These are phyloP conservation scores for Pleurotus cornucopiae DNA, from an alignment of 768 basidiomycete species.

Conservation along the genomic window DNA sequence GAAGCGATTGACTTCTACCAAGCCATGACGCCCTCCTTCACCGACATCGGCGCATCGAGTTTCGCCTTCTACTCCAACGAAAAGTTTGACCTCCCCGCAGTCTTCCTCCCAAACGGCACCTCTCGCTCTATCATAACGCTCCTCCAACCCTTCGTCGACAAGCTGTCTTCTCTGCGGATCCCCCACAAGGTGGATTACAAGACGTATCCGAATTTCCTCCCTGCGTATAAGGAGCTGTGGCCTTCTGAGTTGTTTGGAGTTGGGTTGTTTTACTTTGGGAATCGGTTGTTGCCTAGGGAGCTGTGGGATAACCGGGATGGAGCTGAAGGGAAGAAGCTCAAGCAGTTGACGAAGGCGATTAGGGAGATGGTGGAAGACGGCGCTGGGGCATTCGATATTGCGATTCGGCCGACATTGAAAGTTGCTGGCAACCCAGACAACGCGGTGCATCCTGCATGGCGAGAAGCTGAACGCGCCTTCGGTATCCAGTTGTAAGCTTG, in stretches of 20 bases:
- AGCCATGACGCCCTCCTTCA: background rate
- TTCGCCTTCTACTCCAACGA: background rate
- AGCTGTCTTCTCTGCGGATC: background rate
- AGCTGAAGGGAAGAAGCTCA: background rate
- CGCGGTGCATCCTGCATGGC: constrained; percentile 9
- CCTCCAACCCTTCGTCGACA: background rate
- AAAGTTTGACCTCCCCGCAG: background rate
- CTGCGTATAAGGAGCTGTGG: background rate
- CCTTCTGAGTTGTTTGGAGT: background rate
- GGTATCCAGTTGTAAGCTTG: constrained; percentile 2
- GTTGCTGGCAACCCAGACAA: constrained; percentile 6
- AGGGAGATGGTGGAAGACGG: constrained; percentile 9
- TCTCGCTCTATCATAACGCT: background rate
- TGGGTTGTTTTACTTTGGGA: background rate
- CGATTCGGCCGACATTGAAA: constrained; percentile 4
- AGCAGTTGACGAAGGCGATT: background rate
- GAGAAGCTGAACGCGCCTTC: constrained; percentile 7
- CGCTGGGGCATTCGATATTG: constrained; percentile 6
- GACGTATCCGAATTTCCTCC: background rate
- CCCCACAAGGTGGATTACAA: background rate
- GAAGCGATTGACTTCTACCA: background rate
- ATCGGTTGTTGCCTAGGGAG: constrained; percentile 6
- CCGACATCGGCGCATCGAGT: background rate
- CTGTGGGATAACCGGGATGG: constrained; percentile 5
- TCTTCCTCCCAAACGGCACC: background rate